Evolutionary conservation across 148 eudicot species (phyloP).

Genomic region (Rhododendron kiyosumense): DNA sequence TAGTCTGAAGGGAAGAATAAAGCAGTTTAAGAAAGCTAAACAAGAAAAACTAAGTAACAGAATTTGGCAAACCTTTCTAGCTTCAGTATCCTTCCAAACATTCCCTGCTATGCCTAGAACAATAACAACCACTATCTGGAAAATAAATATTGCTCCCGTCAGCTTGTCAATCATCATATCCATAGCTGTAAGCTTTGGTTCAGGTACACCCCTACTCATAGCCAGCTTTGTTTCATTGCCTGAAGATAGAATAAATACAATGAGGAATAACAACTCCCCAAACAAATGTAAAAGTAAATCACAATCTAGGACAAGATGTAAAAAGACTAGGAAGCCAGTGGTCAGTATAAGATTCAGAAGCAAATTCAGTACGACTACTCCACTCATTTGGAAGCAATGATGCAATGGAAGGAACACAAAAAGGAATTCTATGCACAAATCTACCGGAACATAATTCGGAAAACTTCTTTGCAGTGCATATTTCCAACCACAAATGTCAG

Average conservation of each 20-base stretch:
- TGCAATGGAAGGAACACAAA: background rate
- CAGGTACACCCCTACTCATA: conserved; percentile 95
- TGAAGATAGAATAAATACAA: conserved; percentile 18
- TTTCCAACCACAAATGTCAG: background rate
- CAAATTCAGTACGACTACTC: background rate
- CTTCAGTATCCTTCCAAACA: conserved; percentile 96
- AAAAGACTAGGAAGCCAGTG: background rate
- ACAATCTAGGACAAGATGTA: background rate
- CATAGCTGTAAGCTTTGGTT: conserved; percentile 93
- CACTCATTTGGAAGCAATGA: background rate
- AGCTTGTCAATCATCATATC: conserved; percentile 99
- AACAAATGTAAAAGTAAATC: background rate
- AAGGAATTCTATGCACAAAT: background rate
- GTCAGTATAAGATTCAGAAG: background rate
- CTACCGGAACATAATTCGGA: background rate
- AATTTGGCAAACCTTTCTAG: conserved; percentile 69
- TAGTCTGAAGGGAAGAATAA: background rate
- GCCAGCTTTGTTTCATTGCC: conserved; percentile 99
- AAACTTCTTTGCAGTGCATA: background rate
- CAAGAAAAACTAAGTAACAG: conserved; percentile 1
- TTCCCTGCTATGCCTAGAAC: conserved; percentile 96
- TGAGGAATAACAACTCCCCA: background rate
- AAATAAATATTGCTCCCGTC: conserved; percentile 95
- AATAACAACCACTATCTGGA: conserved; percentile 90
- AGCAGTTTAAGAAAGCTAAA: background rate